phyloP scores from a whole-genome alignment of 2,329 filamentous ascomycete species.

The Clarireedia hainanense region DNA sequence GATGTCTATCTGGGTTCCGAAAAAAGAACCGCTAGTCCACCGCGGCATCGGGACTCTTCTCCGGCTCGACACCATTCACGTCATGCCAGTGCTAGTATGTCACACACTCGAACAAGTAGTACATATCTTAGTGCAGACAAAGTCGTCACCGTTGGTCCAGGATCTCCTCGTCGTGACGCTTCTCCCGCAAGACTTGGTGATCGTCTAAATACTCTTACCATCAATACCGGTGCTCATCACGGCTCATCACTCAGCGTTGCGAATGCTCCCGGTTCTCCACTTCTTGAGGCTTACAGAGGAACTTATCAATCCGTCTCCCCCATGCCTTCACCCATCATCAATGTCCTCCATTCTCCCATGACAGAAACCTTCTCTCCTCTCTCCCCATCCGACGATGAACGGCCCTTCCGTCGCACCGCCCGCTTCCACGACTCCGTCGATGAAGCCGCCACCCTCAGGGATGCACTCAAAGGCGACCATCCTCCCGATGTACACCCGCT shows the following conservation, averaged over 20 bases:
- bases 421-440: conserved; percentile 80
- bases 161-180: conserved; percentile 16
- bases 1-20: conserved; percentile 9
- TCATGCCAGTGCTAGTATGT: conserved; percentile 9
- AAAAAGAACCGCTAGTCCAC: conserved; percentile 13
- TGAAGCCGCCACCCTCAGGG: conserved; percentile 68
- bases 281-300: conserved; percentile 86
- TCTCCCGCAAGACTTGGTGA: conserved; percentile 23
- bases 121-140: conserved; percentile 16
- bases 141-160: conserved; percentile 26
- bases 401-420: conserved; percentile 43
- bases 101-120: conserved; percentile 10
- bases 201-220: conserved; percentile 26
- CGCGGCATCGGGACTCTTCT: conserved; percentile 7
- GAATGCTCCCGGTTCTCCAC: conserved; percentile 66
- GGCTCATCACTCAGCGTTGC: conserved; percentile 35
- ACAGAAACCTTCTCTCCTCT: conserved; percentile 46
- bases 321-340: conserved; percentile 72
- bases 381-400: conserved; percentile 38
- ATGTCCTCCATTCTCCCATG: conserved; percentile 37
- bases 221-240: conserved; percentile 19
- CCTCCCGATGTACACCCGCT: conserved; percentile 62
- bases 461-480: conserved; percentile 53
- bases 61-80: not conserved
- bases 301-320: conserved; percentile 93